These are phyloP conservation scores for Tolypocladium album DNA, from an alignment of 2,329 filamentous ascomycete species.

Conservation along the genomic window DNA sequence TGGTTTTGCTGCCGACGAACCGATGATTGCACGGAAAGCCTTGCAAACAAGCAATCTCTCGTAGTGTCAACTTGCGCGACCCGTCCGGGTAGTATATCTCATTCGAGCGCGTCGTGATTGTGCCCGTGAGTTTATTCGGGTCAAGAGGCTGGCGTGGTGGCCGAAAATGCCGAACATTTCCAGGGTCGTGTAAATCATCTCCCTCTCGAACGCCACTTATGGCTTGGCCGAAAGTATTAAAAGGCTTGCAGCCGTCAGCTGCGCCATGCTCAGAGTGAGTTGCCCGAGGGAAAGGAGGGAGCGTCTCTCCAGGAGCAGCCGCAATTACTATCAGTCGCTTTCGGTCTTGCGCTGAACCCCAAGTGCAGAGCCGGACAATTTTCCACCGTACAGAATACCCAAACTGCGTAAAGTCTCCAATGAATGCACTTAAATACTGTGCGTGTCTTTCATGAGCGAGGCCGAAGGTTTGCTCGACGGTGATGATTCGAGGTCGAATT, in stretches of 20 bases:
- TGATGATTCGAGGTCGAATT: constrained; percentile 56
- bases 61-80: constrained; percentile 47
- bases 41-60: constrained; percentile 60
- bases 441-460: constrained; percentile 43
- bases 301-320: constrained; percentile 54
- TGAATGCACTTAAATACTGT: constrained; percentile 45
- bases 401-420: constrained; percentile 51
- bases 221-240: constrained; percentile 32
- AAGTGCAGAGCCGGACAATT: constrained; percentile 40
- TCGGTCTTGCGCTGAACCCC: constrained; percentile 38
- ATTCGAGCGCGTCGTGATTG: constrained; percentile 55
- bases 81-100: constrained; percentile 58
- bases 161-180: constrained; percentile 12
- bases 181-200: constrained; percentile 29
- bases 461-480: constrained; percentile 70
- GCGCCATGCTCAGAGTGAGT: constrained; percentile 41
- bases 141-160: constrained; percentile 29
- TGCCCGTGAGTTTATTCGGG: constrained; percentile 35
- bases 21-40: constrained; percentile 53
- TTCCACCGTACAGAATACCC: constrained; percentile 65
- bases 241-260: constrained; percentile 21
- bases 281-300: constrained; percentile 53
- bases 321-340: constrained; percentile 47
- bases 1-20: constrained; percentile 35
- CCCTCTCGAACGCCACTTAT: constrained; percentile 21